Conservation (phyloP, 2,329 filamentous ascomycete species). For the Fusarium pininemorale region DNA sequence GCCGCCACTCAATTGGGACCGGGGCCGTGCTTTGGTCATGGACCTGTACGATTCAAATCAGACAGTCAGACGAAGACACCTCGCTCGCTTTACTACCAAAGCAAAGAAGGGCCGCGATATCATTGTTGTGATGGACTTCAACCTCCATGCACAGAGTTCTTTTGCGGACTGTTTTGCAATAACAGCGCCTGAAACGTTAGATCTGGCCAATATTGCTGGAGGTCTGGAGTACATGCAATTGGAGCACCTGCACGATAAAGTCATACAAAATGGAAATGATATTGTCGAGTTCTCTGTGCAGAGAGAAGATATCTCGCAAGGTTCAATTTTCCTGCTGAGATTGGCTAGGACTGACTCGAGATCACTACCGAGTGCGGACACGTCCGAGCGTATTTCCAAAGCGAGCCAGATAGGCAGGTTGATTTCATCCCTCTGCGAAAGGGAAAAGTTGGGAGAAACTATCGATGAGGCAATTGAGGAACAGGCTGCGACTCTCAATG, state of each 20-base stretch:
- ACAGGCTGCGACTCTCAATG: too few relatives aligned
- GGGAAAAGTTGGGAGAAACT: fast-evolving
- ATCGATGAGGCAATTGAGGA: fast-evolving
- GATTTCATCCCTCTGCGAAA: background rate
- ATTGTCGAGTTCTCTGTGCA: background rate
- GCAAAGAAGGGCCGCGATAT: background rate
- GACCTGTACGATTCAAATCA: background rate
- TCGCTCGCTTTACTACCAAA: background rate
- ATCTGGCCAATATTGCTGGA: fast-evolving
- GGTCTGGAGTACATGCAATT: background rate
- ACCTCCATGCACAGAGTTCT: background rate
- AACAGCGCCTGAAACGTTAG: fast-evolving
- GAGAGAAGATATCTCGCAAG: background rate
- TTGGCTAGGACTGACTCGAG: background rate
- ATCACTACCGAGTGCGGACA: fast-evolving
- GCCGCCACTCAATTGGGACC: background rate
- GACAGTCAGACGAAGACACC: fast-evolving
- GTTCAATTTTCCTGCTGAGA: background rate
- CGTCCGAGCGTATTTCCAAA: background rate
- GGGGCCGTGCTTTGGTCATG: background rate
- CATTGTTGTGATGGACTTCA: background rate
- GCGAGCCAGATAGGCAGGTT: fast-evolving
- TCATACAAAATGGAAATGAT: background rate
- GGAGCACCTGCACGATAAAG: fast-evolving
- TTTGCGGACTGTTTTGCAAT: background rate